These are phyloP conservation scores for Dryas drummondii DNA, from an alignment of 306 rosid species.

Conservation along the genomic window DNA sequence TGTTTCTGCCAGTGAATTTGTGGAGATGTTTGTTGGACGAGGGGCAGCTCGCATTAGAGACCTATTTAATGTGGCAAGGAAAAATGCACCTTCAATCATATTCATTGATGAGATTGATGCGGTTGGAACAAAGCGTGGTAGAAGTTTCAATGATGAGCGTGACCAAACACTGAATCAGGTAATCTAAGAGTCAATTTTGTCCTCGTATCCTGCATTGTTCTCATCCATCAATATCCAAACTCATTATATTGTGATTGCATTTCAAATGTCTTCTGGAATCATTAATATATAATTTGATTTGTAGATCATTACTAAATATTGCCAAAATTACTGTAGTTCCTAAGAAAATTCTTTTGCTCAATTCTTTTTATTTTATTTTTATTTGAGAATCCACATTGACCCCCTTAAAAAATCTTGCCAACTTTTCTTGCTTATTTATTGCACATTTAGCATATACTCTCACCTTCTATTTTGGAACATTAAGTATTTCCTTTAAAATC, in stretches of 20 bases:
- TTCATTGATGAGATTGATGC: constrained; percentile 98
- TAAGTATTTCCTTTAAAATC: background rate
- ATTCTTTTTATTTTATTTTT: background rate
- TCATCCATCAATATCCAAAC: background rate
- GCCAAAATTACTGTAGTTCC: background rate
- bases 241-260: background rate
- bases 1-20: constrained; percentile 97
- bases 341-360: background rate
- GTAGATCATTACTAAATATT: background rate
- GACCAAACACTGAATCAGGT: constrained; percentile 96
- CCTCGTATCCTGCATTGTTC: background rate
- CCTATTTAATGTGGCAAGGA: constrained; percentile 80
- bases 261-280: background rate
- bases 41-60: constrained; percentile 97
- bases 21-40: constrained; percentile 94
- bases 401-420: background rate
- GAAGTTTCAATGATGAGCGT: constrained; percentile 93
- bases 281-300: background rate
- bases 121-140: constrained; percentile 94
- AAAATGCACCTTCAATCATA: constrained; percentile 75
- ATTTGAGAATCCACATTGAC: background rate
- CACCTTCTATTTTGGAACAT: background rate
- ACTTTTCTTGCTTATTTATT: background rate
- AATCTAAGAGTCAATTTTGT: constrained; percentile 23
- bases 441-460: constrained; percentile 2